Evolutionary conservation across 208 protist species (phyloP).

Genomic region (Blechomonas ayalai): DNA sequence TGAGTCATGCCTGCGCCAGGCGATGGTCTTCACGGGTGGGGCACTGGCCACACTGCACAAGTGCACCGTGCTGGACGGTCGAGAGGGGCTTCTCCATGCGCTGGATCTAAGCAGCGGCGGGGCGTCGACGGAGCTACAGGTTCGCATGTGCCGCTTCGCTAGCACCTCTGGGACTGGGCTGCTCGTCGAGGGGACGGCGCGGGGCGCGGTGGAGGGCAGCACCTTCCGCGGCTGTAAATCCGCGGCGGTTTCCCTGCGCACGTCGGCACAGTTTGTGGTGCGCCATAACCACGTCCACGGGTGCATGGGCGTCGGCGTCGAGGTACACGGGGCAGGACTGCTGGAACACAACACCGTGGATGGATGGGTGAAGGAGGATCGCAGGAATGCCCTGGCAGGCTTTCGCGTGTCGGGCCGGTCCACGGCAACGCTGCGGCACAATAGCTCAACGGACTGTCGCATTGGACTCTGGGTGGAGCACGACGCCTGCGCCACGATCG

Average conservation of each 20-base stretch:
- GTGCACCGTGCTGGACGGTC: conserved; percentile 9
- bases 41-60: conserved; percentile 15
- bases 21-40: conserved; percentile 10
- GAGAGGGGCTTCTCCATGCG: conserved; percentile 10
- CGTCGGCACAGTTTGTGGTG: neutral
- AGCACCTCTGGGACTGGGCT: no score
- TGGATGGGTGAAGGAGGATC: neutral
- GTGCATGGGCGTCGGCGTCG: neutral
- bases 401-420: neutral
- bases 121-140: no score
- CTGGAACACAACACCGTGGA: conserved; percentile 2
- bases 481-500: conserved; percentile 7
- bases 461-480: conserved; percentile 12
- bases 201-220: conserved; percentile 4
- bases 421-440: conserved; percentile 4
- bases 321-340: neutral
- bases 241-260: neutral
- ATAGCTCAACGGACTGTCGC: conserved; percentile 9
- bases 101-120: no score
- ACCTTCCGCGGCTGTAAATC: conserved; percentile 7
- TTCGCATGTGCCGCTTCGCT: no score
- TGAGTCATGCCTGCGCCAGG: neutral
- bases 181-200: conserved; percentile 16
- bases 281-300: neutral
- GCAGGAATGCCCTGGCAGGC: conserved; percentile 3